Percentiles rank a stretch among this genome's conserved stretches.
Evolutionary conservation across 257 asterid species (phyloP).

Genomic region (Osmanthus fragrans): DNA sequence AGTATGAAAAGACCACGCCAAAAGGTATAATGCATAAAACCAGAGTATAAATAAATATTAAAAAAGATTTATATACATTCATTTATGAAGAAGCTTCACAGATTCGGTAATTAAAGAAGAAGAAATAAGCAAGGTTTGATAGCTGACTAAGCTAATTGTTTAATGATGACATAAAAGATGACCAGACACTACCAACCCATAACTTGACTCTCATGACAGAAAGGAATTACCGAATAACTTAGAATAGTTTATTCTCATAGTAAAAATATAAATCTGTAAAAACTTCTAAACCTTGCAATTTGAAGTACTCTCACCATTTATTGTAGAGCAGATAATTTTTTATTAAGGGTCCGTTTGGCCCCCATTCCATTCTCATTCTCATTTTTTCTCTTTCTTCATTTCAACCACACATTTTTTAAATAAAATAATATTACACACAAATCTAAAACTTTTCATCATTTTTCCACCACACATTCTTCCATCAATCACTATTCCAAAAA

Average conservation of each 20-base stretch:
- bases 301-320: neutral
- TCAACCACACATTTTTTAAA: too few species aligned
- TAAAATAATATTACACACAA: too few species aligned
- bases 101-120: neutral
- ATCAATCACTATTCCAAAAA: too few species aligned
- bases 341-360: too few species aligned
- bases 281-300: neutral
- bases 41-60: constrained; percentile 8
- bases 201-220: neutral
- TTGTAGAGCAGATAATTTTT: neutral
- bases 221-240: neutral
- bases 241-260: too few species aligned
- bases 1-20: constrained; percentile 3
- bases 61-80: neutral
- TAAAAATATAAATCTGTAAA: too few species aligned
- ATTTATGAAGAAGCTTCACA: neutral
- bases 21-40: constrained; percentile 11
- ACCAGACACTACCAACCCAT: neutral
- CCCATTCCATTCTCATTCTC: too few species aligned
- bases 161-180: neutral
- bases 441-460: too few species aligned
- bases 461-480: too few species aligned
- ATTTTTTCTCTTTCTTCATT: too few species aligned
- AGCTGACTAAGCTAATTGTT: neutral
- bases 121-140: neutral